Evolutionary conservation across 2,329 filamentous ascomycete genomes (phyloP), one percentile per base, ranked within the genome.

Genomic region (Sporothrix brasiliensis): DNA sequence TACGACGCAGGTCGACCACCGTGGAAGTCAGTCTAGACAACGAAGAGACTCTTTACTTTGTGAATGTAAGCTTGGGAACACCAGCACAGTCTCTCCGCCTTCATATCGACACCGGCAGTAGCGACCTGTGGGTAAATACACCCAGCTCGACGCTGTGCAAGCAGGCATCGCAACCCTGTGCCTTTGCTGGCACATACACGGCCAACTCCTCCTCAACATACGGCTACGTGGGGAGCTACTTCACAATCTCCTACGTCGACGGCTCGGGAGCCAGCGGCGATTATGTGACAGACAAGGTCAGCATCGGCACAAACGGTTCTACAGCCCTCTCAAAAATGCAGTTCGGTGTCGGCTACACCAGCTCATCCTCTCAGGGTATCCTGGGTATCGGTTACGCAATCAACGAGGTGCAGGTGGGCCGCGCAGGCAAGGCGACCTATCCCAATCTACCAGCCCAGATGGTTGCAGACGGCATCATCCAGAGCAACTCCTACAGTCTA

Each of bases 181-280:
- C 79, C 6, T 80, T 79, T 21, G 85, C 87, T 0, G 92, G 92
- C 16, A 88, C 88, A 1, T 97, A 93, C 79, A 78, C 81, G 56
- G 85, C 91, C 53, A 90, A 91, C 77, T 79, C 83, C 0, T 97
- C 93, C 0, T 92, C 91, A 1, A 92, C 92, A 2, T 94, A 94
- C 79, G 76, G 84, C 47, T 93, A 89, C 77, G 79, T 97, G 69
- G 89, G 88, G 73, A 89, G 87, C 76, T 84, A 88, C 72, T 97
- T 97, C 82, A 94, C 94, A 80, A 97, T 97, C 73, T 89, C 89
- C 1, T 97, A 97, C 74, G 90, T 91, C 53, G 93, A 97, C 79
- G 92, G 92, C 60, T 91, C 91, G 0, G 88, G 89, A 5, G 91
- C 93, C 0, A 78, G 81, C 1, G 93, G 94, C 47, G 91, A 95